These are phyloP conservation scores for Claviceps sorghi DNA, from an alignment of 2,329 filamentous ascomycete genomes.

Conservation along the genomic window DNA sequence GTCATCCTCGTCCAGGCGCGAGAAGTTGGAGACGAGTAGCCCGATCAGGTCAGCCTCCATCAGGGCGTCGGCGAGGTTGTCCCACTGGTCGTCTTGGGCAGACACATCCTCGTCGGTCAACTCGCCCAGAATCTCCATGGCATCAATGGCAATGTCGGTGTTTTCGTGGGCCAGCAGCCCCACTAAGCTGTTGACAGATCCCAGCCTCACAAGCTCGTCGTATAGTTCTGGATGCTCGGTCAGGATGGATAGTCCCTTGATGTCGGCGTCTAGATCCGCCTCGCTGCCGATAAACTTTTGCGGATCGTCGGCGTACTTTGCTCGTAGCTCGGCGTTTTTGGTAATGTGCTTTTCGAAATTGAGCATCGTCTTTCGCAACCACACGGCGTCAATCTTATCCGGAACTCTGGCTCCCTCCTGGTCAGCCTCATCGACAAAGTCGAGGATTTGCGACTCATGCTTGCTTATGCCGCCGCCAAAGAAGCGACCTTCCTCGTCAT, in stretches of 20 bases:
- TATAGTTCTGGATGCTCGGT: slow-evolving; percentile 79
- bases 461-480: slow-evolving; percentile 83
- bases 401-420: slow-evolving; percentile 26
- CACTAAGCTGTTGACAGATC: slow-evolving; percentile 60
- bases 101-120: slow-evolving; percentile 86
- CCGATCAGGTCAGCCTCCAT: slow-evolving; percentile 57
- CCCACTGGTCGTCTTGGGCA: slow-evolving; percentile 69
- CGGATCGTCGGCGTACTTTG: slow-evolving; percentile 68
- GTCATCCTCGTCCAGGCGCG: slow-evolving; percentile 60
- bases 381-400: slow-evolving; percentile 69
- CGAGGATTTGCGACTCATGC: slow-evolving; percentile 67
- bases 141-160: slow-evolving; percentile 86
- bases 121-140: slow-evolving; percentile 78
- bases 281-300: slow-evolving; percentile 74
- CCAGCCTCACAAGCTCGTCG: slow-evolving; percentile 61
- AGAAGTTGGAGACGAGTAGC: slow-evolving; percentile 63
- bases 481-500: slow-evolving; percentile 88
- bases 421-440: slow-evolving; percentile 56
- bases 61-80: slow-evolving; percentile 52
- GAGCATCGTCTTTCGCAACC: slow-evolving; percentile 68
- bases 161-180: slow-evolving; percentile 85
- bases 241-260: slow-evolving; percentile 75
- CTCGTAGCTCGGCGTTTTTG: slow-evolving; percentile 79
- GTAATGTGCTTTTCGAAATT: slow-evolving; percentile 83
- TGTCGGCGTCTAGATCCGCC: slow-evolving; percentile 76